Conservation (phyloP, 495 filamentous ascomycete genomes). For the Hypoxylon crocopeplum region DNA sequence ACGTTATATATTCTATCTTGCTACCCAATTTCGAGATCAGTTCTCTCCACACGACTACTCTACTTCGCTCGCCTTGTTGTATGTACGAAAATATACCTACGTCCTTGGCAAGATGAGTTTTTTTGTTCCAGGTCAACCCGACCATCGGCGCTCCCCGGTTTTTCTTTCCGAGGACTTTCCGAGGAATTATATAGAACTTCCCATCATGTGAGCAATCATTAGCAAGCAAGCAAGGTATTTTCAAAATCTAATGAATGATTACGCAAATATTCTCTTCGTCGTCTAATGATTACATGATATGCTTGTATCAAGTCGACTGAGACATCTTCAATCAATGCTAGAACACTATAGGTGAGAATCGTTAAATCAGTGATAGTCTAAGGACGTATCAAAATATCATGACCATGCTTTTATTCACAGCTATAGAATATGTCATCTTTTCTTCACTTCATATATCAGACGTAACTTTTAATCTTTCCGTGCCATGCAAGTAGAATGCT, state of each 20-base stretch:
- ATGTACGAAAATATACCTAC: too few relatives aligned
- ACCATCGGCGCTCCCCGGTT: slow-evolving; percentile 14
- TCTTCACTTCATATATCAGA: slow-evolving; percentile 1
- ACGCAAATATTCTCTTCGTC: too few relatives aligned
- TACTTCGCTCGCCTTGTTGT: neutral
- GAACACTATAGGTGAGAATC: too few relatives aligned
- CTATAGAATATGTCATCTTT: neutral
- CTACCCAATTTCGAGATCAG: neutral
- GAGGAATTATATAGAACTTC: too few relatives aligned
- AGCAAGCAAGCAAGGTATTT: neutral
- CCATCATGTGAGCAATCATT: neutral
- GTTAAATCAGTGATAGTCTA: too few relatives aligned
- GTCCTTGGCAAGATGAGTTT: slow-evolving; percentile 15
- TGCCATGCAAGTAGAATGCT: slow-evolving; percentile 23
- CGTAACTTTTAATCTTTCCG: slow-evolving; percentile 14
- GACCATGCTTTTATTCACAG: neutral
- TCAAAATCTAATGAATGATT: slow-evolving; percentile 1
- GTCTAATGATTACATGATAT: too few relatives aligned
- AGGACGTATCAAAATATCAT: too few relatives aligned
- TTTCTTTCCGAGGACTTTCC: neutral
- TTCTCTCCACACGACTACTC: neutral
- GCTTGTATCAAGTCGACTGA: too few relatives aligned
- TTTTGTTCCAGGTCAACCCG: neutral
- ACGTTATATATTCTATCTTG: neutral
- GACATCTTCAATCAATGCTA: too few relatives aligned